Evolutionary conservation across 805 yeast genomes (phyloP).

Genomic region (Metschnikowia peoriensis): DNA sequence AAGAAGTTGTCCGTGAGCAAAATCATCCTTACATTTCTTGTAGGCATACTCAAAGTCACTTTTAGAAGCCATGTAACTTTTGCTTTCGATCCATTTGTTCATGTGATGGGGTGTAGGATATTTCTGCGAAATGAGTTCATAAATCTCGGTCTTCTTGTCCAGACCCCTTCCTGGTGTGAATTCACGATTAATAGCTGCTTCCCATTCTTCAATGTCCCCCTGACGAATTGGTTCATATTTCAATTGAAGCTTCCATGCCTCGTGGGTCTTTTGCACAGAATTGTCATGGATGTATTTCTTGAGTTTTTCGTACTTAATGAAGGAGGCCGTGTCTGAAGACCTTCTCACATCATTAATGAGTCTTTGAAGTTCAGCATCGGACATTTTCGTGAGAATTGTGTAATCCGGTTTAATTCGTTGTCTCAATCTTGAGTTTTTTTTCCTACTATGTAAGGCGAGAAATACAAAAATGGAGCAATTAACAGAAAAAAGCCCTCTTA

Average conservation of each 20-base stretch:
- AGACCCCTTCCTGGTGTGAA: background rate
- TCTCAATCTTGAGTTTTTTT: no score
- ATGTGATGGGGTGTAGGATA: conserved; percentile 3
- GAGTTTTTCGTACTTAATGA: background rate
- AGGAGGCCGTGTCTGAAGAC: background rate
- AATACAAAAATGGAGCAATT: no score
- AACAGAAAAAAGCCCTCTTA: no score
- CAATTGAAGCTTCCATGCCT: conserved; percentile 4
- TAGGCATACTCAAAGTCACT: conserved; percentile 16
- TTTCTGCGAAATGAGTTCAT: background rate
- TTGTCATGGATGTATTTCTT: background rate
- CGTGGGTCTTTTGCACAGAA: background rate
- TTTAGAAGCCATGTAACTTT: background rate
- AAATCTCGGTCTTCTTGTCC: background rate
- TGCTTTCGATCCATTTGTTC: background rate
- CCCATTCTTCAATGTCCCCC: conserved; percentile 10
- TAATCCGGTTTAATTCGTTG: no score
- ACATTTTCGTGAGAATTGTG: background rate
- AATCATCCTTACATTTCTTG: conserved; percentile 26
- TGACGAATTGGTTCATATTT: conserved; percentile 3
- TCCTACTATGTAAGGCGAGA: no score
- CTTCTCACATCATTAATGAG: background rate
- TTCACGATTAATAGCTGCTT: conserved; percentile 4
- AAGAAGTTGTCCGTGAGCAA: conserved; percentile 17
- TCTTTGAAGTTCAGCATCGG: background rate